Base-by-base conservation (phyloP, 371 early-diverging fungal genomes). In the Nematocida minor region DNA sequence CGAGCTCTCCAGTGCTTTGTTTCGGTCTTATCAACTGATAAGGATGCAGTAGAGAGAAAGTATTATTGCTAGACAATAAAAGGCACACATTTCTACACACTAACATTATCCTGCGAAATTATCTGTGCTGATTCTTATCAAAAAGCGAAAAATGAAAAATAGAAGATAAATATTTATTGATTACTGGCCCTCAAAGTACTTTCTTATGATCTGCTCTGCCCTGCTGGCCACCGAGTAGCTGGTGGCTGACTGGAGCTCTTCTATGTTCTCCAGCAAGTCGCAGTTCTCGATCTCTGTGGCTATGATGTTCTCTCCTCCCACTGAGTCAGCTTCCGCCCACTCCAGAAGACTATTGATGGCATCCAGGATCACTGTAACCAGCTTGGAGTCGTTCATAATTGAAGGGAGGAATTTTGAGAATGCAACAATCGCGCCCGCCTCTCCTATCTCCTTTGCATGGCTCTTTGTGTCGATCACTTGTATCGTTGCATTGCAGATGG, bases 271-370 rank as follows among this genome's bases (percentile, higher is more conserved):
- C 4, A 82, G 54, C 48, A 81, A 44, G 9, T 68, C 64, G 2
- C 53, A 57, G 27, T 80, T 80, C 54, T 79, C 68, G 48, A 84
- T 79, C 53, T 69, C 71, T 14, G 67, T 67, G 2, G 64, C 57
- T 18, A 82, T 77, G 2, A 57, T 42, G 51, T 84, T 84, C 4
- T 60, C 66, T 16, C 90, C 90, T 48, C 88, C 88, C 67, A 80
- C 82, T 36, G 77, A 53, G 42, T 82, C 82, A 74, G 89, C 88
- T 57, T 88, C 79, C 71, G 94, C 95, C 48, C 96, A 97, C 53
- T 94, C 93, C 49, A 99, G 88, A 67, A 94, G 92, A 87, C 94
- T 94, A 80, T 93, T 93, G 74, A 97, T 84, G 32, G 92, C 94
- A 82, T 99, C 97, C 68, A 97, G 85, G 53, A 94, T 93, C 4